Percentiles rank a stretch among this genome's conserved stretches.
Evolutionary conservation across 2,329 filamentous ascomycete genomes (phyloP).

Genomic region (Blastomyces percursus): DNA sequence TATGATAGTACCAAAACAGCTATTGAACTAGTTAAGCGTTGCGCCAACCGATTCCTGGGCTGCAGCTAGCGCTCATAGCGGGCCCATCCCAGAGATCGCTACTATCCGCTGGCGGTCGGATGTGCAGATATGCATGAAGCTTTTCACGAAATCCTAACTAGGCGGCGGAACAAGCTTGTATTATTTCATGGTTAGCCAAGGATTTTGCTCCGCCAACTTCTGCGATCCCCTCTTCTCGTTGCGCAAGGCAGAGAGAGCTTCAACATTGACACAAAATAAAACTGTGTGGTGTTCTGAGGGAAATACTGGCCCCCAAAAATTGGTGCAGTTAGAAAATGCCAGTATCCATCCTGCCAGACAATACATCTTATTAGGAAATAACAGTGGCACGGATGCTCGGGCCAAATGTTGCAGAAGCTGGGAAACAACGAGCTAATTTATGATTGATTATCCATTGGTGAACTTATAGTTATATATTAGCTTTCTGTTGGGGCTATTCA

Average conservation of each 20-base stretch:
- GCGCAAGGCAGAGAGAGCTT: background rate
- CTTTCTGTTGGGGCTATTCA: background rate
- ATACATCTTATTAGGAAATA: background rate
- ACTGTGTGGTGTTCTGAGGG: background rate
- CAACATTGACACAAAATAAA: background rate
- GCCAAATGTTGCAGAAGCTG: background rate
- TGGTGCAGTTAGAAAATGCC: background rate
- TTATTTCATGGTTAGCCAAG: background rate
- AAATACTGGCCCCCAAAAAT: background rate
- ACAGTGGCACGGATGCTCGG: background rate
- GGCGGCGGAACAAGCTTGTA: background rate
- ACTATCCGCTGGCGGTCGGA: background rate
- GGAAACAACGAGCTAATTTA: background rate
- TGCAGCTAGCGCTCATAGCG: background rate
- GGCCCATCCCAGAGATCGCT: background rate
- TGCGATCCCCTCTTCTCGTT: background rate
- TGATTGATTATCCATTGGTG: background rate
- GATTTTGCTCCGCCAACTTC: background rate
- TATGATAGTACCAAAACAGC: no score
- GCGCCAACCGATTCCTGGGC: background rate
- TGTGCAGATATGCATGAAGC: background rate
- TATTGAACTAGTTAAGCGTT: background rate
- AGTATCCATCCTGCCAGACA: no score
- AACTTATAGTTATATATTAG: background rate
- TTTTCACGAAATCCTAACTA: background rate